Percentiles rank a stretch among this genome's conserved stretches.
Evolutionary conservation across 208 protist genomes (phyloP).

Genomic region (Leishmania turanica): DNA sequence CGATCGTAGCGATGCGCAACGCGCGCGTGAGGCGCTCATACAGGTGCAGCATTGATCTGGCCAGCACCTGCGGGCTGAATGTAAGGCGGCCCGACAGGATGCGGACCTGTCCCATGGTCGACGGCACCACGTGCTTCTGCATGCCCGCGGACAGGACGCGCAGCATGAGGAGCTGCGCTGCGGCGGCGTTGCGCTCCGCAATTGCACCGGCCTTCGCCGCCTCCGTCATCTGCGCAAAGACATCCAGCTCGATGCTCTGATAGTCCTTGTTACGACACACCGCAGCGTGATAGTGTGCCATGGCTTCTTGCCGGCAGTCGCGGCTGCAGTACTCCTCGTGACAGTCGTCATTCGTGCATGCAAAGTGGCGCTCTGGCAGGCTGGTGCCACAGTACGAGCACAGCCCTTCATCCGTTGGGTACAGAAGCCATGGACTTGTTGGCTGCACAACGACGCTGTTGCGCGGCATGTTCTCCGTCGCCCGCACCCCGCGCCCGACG

Average conservation of each 20-base stretch:
- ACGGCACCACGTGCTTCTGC: constrained; percentile 57
- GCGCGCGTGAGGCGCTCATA: constrained; percentile 74
- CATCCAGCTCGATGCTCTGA: constrained; percentile 80
- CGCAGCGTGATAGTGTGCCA: constrained; percentile 63
- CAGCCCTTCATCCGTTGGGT: constrained; percentile 60
- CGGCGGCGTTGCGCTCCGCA: constrained; percentile 59
- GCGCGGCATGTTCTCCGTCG: constrained; percentile 35
- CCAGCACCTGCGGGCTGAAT: constrained; percentile 62
- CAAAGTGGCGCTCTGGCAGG: constrained; percentile 71
- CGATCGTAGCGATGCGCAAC: constrained; percentile 63
- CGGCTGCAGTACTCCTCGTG: constrained; percentile 92
- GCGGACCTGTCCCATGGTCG: constrained; percentile 71
- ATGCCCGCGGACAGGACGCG: constrained; percentile 64
- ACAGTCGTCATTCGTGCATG: constrained; percentile 68
- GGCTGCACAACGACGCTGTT: constrained; percentile 44
- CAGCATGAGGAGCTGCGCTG: constrained; percentile 81
- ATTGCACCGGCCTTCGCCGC: constrained; percentile 38
- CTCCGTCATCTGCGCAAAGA: constrained; percentile 72
- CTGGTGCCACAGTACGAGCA: constrained; percentile 62
- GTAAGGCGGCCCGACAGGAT: constrained; percentile 68
- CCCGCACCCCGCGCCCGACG: constrained; percentile 62
- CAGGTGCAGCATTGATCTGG: constrained; percentile 61
- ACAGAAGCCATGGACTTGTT: constrained; percentile 68
- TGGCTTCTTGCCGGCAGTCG: constrained; percentile 68
- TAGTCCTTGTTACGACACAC: constrained; percentile 76